Evolutionary conservation across 129 eudicot species (phyloP), one percentile per base, ranked within the genome.

Genomic region (Pulicaria dysenterica): DNA sequence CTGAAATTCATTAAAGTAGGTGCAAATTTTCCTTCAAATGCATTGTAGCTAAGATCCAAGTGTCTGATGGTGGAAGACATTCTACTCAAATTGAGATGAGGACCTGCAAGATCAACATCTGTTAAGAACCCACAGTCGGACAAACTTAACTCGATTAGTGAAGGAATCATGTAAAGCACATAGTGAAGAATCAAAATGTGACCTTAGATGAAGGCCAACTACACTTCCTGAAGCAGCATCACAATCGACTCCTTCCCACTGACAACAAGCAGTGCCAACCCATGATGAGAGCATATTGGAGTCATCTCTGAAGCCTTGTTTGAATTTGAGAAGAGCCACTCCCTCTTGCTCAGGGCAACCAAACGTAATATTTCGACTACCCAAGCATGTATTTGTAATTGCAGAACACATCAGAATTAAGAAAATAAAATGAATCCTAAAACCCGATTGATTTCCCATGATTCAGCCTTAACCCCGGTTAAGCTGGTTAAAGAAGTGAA

Each of bases 321-420:
- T 73, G 65, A 73, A 80, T 34, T 59, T 17, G 37, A 80, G 59
- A 9, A 80, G 73, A 11, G 84, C 84, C 67, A 58, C 16, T 74
- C 63, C 58, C 57, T 80, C 84, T 44, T 14, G 45, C 38, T 59
- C 65, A 59, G 36, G 9, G 5, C 65, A 59, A 8, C 45, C 38
- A 36, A 1, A 1, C 0, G 64, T 58, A 1, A 3, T 36, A 59
- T 37, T 59, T 37, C 5, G 45, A 12, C 16, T 19, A 36, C 63
- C 51, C 51, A 34, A 38, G 53, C 63, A 39, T 7, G 74, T 17
- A 64, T 43, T 4, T 10, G 37, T 16, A 53, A 7, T 14, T 62
- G 48, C 50, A 14, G 7, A 5, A 34, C 7, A 62, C 40, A 62
- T 0, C 14, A 62, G 7, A 9, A 13, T 42, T 7, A 64, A 13